Evolutionary conservation across 257 asterid genomes (phyloP), one percentile per base, ranked within the genome.

Genomic region (Mitragyna speciosa): DNA sequence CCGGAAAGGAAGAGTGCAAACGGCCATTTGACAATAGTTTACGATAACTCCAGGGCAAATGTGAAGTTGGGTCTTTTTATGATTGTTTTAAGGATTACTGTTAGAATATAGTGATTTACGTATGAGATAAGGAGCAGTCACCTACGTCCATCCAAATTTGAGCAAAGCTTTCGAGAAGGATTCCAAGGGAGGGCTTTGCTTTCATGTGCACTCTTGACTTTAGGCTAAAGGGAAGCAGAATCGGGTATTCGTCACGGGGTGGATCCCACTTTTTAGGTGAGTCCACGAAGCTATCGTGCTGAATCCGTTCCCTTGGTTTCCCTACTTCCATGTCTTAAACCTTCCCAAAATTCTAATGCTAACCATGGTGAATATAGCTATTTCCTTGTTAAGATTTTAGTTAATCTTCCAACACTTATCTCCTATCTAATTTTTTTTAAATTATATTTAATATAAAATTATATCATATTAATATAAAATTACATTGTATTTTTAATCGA

Each of bases 151-250:
- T 64, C 63, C 43, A 69, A 69, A 9, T 31, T 69, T n/a, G 61
- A 39, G 36, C 41, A 43, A 45, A 63, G n/a, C 26, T 12, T 77
- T 71, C 52, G 28, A 48, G 45, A 78, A 33, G 48, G 76, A 70
- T 63, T 85, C 81, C 69, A 70, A 77, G 45, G 28, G 72, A 59
- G 71, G 68, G 36, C 76, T n/a, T 81, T 16, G 76, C 28, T 73
- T 72, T 70, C 87, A 73, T 84, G 86, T 79, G 85, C 78, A 43
- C 70, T 72, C 80, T 82, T 39, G 80, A 82, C 89, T 88, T 86
- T 76, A 45, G 75, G 82, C 79, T 78, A 31, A 84, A 82, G 59
- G 77, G 85, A 65, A 84, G 79, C 12, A 36, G 87, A 82, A 82
- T 79, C 83, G 49, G 80, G 85, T 85, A 77, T 59, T 49, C 82